Evolutionary conservation across 1,139 yeast genomes (phyloP), one percentile per base, ranked within the genome.

Genomic region (Keqinozyma sinolaborantium): DNA sequence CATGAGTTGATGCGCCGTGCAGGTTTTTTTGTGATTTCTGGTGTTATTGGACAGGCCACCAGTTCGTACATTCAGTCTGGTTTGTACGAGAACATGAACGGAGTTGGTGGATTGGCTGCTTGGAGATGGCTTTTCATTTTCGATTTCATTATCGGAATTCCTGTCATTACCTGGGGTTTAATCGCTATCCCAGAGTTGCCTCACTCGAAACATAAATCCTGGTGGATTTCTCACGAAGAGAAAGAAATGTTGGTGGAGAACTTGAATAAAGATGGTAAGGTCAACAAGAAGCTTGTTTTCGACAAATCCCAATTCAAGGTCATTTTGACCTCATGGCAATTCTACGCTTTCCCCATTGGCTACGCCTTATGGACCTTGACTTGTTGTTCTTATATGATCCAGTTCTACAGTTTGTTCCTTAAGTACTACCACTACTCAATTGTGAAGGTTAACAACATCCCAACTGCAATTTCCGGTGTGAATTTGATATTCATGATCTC

Each of bases 61-160:
- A 13, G 16, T 8, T 14, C 26, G 14, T 64, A 56, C 40, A 50
- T 69, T 28, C 69, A 64, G 42, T 38, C 58, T 21, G 55, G 60
- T 12, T 39, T 54, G 23, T 39, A 49, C 35, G 38, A 42, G 10
- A 30, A 50, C 27, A 45, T 57, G 53, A 33, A 56, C 35, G 59
- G 63, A n/a, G 42, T 30, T 12, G 34, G 42, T 14, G 66, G 65
- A 1, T 32, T 56, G n/a, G 41, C 46, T 3, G 62, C 64, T 8
- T 62, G 62, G 60, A 50, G 53, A 39, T 60, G 68, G 66, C 15
- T 24, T 13, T 24, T 24, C 15, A 24, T 24, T 5, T 24, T 24
- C 15, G 26, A 24, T 12, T 24, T 24, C 15, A 12, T 24, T 12
- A 24, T 24, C 5, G 26, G 26, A 5, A 24, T 24, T 7, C 26